These are phyloP conservation scores for Ceratocystis colombiana DNA, from an alignment of 2,329 filamentous ascomycete species.

Conservation along the genomic window DNA sequence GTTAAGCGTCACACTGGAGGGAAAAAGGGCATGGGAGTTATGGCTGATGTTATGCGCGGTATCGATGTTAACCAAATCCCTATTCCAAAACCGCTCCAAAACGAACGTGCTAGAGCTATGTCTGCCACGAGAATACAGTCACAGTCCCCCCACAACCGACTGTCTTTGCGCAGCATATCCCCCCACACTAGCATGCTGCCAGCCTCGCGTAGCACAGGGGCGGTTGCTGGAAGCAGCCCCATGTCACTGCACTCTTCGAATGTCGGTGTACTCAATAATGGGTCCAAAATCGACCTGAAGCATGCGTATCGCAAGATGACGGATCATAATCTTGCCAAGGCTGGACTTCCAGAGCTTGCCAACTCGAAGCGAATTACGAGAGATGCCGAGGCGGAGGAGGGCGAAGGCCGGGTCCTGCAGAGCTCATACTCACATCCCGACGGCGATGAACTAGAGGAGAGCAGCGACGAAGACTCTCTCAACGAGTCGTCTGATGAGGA, in stretches of 20 bases:
- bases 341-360: conserved; percentile 51
- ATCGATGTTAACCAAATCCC: conserved; percentile 42
- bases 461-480: conserved; percentile 57
- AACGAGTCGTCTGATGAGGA: conserved; percentile 55
- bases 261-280: conserved; percentile 47
- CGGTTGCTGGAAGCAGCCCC: conserved; percentile 27
- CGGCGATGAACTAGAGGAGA: conserved; percentile 50
- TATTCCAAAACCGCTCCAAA: conserved; percentile 39
- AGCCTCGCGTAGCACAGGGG: conserved; percentile 30
- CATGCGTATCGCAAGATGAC: conserved; percentile 62
- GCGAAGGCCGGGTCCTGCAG: conserved; percentile 47
- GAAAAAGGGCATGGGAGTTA: conserved; percentile 34
- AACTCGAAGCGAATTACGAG: conserved; percentile 40
- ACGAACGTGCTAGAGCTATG: conserved; percentile 28
- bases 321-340: conserved; percentile 56
- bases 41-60: conserved; percentile 47
- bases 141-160: conserved; percentile 45
- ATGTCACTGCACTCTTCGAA: conserved; percentile 30
- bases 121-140: conserved; percentile 37
- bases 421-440: conserved; percentile 59
- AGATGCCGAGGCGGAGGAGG: conserved; percentile 35
- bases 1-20: conserved; percentile 44
- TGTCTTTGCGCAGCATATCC: conserved; percentile 37
- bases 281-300: conserved; percentile 54
- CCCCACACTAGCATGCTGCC: conserved; percentile 33